Base-by-base conservation (phyloP, 164 flowering plant species). In the Kingdonia uniflora region DNA sequence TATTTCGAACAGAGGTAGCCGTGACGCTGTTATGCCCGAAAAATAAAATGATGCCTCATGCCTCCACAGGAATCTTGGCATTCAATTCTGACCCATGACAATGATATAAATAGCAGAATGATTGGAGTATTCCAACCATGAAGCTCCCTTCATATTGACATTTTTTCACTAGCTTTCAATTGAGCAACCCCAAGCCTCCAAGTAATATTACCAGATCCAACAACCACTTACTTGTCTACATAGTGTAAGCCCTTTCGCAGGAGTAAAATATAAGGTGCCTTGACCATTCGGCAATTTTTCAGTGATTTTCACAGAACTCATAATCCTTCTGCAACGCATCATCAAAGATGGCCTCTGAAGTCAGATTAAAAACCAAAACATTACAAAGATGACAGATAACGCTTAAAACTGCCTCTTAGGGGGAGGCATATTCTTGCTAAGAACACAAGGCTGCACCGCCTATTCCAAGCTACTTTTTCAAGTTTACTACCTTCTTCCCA, bases 161-260 rank as follows among this genome's bases (percentile, higher is more conserved):
- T 68, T 47, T 77, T 62, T 38, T 69, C 72, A 46, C 95, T 92
- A 62, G 95, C 85, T 74, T 92, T 84, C 66, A 79, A 69, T 21
- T 88, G 68, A 54, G 97, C 97, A 76, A 86, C 99, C 44, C 97
- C 97, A 26, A 79, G 81, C 21, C 97, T 92, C 99, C 99, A 92
- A 38, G 99, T 88, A 59, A 81, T 86, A 65, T 97, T 83, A 60
- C 99, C 99, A 57, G 99, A 86, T 20, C 97, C 97, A 68, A 92
- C 64, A 55, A 53, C 64, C 19, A 92, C 76, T 46, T 81, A 72
- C 17, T 66, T 63, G 67, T 86, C 97, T 8, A 76, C 68, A 22
- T 88, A 86, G 54, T 86, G 91, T 70, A 92, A 70, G 45, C 99
- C 99, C 51, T 88, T 91, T 68, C 99, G 77, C 78, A 92, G 56